Conservation (phyloP, 2,329 filamentous ascomycete species). For the Eutypella sp. region DNA sequence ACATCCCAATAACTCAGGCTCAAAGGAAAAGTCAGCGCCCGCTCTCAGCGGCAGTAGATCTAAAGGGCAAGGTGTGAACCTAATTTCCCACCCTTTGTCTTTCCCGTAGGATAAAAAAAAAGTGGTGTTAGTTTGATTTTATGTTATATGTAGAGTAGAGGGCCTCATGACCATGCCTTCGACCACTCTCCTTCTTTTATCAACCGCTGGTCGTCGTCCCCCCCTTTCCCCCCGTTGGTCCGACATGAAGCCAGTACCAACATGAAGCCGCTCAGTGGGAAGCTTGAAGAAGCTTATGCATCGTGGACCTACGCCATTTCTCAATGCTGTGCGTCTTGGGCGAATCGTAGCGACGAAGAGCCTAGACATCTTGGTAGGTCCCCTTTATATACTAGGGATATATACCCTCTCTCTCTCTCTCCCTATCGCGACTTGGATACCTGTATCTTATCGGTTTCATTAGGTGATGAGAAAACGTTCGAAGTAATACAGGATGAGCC, state of each 20-base stretch:
- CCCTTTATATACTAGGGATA: slow-evolving; percentile 20
- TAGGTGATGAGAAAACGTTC: slow-evolving; percentile 30
- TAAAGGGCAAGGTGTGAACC: slow-evolving; percentile 21
- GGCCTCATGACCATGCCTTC: slow-evolving; percentile 17
- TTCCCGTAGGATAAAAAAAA: slow-evolving; percentile 26
- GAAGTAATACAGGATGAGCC: slow-evolving; percentile 35
- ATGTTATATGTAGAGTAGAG: slow-evolving; percentile 18
- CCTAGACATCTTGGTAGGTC: slow-evolving; percentile 34
- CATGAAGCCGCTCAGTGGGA: slow-evolving; percentile 39
- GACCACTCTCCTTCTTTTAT: slow-evolving; percentile 16
- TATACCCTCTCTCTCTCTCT: slow-evolving; percentile 2
- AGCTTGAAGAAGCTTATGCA: slow-evolving; percentile 36
- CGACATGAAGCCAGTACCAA: slow-evolving; percentile 27
- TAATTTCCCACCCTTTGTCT: slow-evolving; percentile 17
- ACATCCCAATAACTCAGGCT: slow-evolving; percentile 19
- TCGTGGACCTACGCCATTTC: slow-evolving; percentile 44
- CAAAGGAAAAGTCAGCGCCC: slow-evolving; percentile 21
- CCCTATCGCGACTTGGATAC: too few species aligned
- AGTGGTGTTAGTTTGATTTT: too few species aligned
- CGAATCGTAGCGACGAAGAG: slow-evolving; percentile 35
- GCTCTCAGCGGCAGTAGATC: slow-evolving; percentile 28
- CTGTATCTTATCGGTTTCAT: slow-evolving; percentile 8
- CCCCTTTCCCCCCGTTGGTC: slow-evolving; percentile 13
- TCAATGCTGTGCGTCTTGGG: slow-evolving; percentile 39
- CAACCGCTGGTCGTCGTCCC: slow-evolving; percentile 26